Conservation (phyloP, 805 yeast genomes). For the Isabelozyma rhagii region DNA sequence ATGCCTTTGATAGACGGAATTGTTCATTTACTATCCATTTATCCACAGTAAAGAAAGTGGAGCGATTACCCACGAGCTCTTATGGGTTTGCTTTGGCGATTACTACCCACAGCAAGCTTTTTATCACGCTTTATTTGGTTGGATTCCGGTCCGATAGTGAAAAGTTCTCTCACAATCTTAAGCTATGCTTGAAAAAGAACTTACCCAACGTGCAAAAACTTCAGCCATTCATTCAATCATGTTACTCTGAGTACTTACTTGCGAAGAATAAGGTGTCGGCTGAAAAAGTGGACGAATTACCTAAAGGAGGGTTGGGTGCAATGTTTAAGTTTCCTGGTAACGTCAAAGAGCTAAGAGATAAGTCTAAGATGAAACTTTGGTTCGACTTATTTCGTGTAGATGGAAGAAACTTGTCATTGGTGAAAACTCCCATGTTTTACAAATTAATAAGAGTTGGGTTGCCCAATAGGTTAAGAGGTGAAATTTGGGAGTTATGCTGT, state of each 20-base stretch:
- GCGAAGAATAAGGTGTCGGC: slow-evolving; percentile 50
- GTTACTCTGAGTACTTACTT: slow-evolving; percentile 83
- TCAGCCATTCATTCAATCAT: slow-evolving; percentile 60
- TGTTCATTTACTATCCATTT: slow-evolving; percentile 72
- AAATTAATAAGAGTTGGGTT: slow-evolving; percentile 85
- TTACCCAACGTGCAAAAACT: slow-evolving; percentile 59
- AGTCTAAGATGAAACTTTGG: slow-evolving; percentile 88
- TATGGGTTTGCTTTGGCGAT: slow-evolving; percentile 78
- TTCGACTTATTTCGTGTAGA: slow-evolving; percentile 81
- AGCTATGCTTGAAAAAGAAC: slow-evolving; percentile 58
- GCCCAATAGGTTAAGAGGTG: slow-evolving; percentile 94
- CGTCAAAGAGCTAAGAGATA: slow-evolving; percentile 70
- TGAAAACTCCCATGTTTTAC: slow-evolving; percentile 73
- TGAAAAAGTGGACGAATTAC: slow-evolving; percentile 49
- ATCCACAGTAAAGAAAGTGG: slow-evolving; percentile 78
- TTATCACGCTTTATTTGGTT: slow-evolving; percentile 65
- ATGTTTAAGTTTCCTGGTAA: slow-evolving; percentile 88
- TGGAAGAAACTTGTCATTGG: slow-evolving; percentile 79
- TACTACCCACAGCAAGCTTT: slow-evolving; percentile 62
- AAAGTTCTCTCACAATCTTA: slow-evolving; percentile 68
- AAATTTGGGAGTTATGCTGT: slow-evolving; percentile 88
- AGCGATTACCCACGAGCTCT: slow-evolving; percentile 72
- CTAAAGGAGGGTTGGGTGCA: slow-evolving; percentile 85
- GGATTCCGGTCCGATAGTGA: slow-evolving; percentile 81
- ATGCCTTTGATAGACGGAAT: slow-evolving; percentile 62